phyloP scores from a whole-genome alignment of 2,329 filamentous ascomycete species.

The Juglanconis oblonga region DNA sequence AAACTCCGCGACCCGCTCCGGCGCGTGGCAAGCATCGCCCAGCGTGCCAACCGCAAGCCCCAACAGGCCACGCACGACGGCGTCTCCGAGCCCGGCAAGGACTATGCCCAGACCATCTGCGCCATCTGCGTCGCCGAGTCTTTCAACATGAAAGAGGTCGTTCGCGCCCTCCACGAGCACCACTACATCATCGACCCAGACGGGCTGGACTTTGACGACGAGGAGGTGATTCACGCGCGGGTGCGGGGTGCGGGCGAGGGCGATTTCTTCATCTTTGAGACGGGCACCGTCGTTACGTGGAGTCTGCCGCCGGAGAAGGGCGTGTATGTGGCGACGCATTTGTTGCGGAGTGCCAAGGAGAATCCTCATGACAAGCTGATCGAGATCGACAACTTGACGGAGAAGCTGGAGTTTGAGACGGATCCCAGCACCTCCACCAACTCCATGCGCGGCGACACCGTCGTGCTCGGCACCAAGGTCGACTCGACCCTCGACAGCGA shows the following conservation, averaged over 20 bases:
- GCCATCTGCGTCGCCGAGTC: conserved; percentile 62
- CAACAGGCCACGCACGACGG: conserved; percentile 37
- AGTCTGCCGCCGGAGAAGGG: conserved; percentile 75
- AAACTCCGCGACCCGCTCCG: conserved; percentile 80
- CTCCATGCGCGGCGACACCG: conserved; percentile 80
- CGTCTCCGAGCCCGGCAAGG: conserved; percentile 23
- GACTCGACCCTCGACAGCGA: conserved; percentile 41
- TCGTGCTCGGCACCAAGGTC: conserved; percentile 77
- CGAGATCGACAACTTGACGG: conserved; percentile 70
- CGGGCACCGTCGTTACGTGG: conserved; percentile 92
- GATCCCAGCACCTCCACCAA: conserved; percentile 72
- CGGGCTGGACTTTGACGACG: conserved; percentile 56
- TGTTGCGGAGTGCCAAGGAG: conserved; percentile 73
- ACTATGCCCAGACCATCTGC: conserved; percentile 46
- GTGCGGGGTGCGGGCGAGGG: conserved; percentile 61
- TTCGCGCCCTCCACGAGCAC: conserved; percentile 54
- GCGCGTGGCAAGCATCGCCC: conserved; percentile 82
- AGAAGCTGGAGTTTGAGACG: conserved; percentile 70
- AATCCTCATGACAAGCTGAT: conserved; percentile 67
- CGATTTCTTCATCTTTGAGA: conserved; percentile 94
- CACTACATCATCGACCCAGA: conserved; percentile 63
- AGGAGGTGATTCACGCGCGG: conserved; percentile 62
- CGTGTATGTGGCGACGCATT: conserved; percentile 64
- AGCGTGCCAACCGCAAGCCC: conserved; percentile 47
- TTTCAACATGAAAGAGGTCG: conserved; percentile 61